phyloP scores from a whole-genome alignment of 768 basidiomycete genomes.

The Lactarius hatsudake region DNA sequence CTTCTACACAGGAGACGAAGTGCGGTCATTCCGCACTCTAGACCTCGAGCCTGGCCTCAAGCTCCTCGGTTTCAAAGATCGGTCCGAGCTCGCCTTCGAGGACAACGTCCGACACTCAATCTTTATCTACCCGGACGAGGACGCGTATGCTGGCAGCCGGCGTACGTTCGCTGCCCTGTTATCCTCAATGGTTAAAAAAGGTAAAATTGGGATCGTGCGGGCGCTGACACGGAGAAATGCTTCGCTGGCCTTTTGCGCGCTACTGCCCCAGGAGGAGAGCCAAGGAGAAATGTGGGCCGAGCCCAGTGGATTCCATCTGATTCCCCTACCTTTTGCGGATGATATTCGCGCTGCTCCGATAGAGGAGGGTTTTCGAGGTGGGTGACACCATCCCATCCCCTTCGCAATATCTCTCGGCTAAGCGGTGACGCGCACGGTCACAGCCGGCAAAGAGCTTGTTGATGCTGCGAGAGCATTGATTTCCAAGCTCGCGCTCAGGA shows the following conservation, averaged over 20 bases:
- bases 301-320: slow-evolving; percentile 89
- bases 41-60: slow-evolving; percentile 82
- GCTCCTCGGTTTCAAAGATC: slow-evolving; percentile 88
- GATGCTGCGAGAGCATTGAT: slow-evolving; percentile 72
- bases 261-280: slow-evolving; percentile 80
- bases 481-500: slow-evolving; percentile 73
- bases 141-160: slow-evolving; percentile 87
- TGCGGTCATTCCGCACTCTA: slow-evolving; percentile 77
- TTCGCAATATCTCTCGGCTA: slow-evolving; percentile 3
- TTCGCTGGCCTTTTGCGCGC: slow-evolving; percentile 74
- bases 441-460: slow-evolving; percentile 68
- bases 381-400: slow-evolving; percentile 16
- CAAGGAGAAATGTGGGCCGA: slow-evolving; percentile 74
- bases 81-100: slow-evolving; percentile 66
- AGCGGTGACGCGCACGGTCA: slow-evolving; percentile 9
- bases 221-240: slow-evolving; percentile 67
- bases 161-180: slow-evolving; percentile 88
- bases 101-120: slow-evolving; percentile 90
- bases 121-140: slow-evolving; percentile 91
- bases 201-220: slow-evolving; percentile 78
- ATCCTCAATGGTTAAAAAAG: slow-evolving; percentile 74
- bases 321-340: slow-evolving; percentile 92
- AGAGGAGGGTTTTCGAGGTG: slow-evolving; percentile 63
- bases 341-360: slow-evolving; percentile 83
- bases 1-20: slow-evolving; percentile 82